phyloP scores from a whole-genome alignment of 2,329 filamentous ascomycete genomes.

The Mollisia scopiformis region DNA sequence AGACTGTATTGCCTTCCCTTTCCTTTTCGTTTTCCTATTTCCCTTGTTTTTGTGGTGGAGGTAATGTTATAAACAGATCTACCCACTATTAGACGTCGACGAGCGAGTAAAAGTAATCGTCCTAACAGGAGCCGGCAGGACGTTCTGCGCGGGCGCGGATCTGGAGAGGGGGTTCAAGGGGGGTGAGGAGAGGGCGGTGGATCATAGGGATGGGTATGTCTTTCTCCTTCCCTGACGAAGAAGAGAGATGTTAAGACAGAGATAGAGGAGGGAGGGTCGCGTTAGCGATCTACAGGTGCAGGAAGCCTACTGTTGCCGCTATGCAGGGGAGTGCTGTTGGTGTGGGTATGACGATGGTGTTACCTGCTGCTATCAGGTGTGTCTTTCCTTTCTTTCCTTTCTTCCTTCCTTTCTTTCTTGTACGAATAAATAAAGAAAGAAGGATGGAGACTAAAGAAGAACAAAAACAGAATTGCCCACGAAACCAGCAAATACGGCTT shows the following conservation, averaged over 20 bases:
- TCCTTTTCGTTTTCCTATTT: too few relatives aligned
- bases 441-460: not conserved
- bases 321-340: constrained; percentile 62
- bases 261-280: constrained; percentile 50
- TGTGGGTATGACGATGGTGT: constrained; percentile 62
- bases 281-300: constrained; percentile 57
- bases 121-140: not conserved
- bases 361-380: constrained; percentile 43
- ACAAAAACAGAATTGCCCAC: constrained; percentile 10
- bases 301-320: constrained; percentile 59
- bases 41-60: too few relatives aligned
- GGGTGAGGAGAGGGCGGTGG: constrained; percentile 25
- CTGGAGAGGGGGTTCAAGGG: constrained; percentile 28
- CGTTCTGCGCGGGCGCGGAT: not conserved
- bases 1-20: constrained; percentile 46
- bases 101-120: constrained; percentile 54
- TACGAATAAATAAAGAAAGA: not conserved
- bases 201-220: constrained; percentile 44
- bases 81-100: constrained; percentile 43
- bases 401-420: not conserved
- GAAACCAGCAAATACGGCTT: constrained; percentile 68
- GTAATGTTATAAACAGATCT: not conserved
- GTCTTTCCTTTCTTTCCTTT: not conserved
- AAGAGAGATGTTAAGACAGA: not conserved
- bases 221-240: not conserved